phyloP scores from a whole-genome alignment of 768 basidiomycete species.

The Pholiota microspora region DNA sequence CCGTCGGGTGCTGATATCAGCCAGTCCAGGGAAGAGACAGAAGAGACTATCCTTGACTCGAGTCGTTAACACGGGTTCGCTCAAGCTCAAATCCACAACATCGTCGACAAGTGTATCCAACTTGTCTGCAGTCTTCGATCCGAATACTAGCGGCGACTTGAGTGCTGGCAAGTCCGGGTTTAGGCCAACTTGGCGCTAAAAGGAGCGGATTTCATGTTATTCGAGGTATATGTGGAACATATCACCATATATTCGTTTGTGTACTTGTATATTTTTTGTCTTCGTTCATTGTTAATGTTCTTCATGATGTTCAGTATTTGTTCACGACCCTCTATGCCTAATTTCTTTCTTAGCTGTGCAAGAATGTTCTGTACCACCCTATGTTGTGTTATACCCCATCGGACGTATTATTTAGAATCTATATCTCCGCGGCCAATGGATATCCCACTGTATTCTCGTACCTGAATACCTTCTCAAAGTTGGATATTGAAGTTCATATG shows the following conservation, averaged over 20 bases:
- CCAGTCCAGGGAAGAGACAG: slow-evolving; percentile 23
- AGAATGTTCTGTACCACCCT: slow-evolving; percentile 10
- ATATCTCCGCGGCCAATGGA: background rate
- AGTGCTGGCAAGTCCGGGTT: slow-evolving; percentile 17
- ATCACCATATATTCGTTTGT: slow-evolving; percentile 1
- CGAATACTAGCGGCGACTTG: slow-evolving; percentile 23
- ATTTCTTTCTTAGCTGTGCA: slow-evolving; percentile 6
- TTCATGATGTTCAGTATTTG: slow-evolving; percentile 3
- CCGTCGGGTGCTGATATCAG: slow-evolving; percentile 22
- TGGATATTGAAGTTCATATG: too few relatives aligned
- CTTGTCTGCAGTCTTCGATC: slow-evolving; percentile 26
- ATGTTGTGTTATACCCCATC: slow-evolving; percentile 23
- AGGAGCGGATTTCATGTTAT: slow-evolving; percentile 3
- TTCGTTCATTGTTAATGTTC: slow-evolving; percentile 11
- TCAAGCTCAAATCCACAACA: slow-evolving; percentile 15
- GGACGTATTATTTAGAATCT: slow-evolving; percentile 5
- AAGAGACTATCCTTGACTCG: slow-evolving; percentile 24
- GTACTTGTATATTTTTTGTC: slow-evolving; percentile 6
- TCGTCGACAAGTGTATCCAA: slow-evolving; percentile 17
- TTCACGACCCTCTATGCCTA: slow-evolving; percentile 17
- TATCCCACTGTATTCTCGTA: background rate
- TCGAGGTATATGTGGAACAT: slow-evolving; percentile 3
- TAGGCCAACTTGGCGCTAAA: slow-evolving; percentile 26
- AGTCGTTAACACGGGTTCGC: slow-evolving; percentile 12
- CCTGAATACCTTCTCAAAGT: too few relatives aligned